Evolutionary conservation across 2,329 filamentous ascomycete genomes (phyloP), one percentile per base, ranked within the genome.

Genomic region (Penicillium sp.): DNA sequence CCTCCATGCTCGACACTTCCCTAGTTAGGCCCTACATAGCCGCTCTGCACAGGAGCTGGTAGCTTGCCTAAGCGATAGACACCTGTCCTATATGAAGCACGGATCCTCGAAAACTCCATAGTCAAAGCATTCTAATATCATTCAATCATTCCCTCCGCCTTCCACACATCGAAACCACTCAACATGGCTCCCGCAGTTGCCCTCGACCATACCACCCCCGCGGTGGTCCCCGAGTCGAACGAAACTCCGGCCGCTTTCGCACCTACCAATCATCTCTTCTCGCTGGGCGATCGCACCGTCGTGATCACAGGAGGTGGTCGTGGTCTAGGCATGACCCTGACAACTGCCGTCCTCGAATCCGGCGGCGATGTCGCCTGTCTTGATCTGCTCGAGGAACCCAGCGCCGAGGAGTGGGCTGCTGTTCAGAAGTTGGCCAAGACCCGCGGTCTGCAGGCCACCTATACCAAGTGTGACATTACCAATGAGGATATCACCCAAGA

Each of bases 281-380:
- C 77, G 4, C 74, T 81, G 9, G 64, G 68, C 38, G 70, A 69
- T 38, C 70, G 69, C 54, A 71, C 68, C 10, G 60, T 66, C 40
- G 64, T 65, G 8, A 78, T 82, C 38, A 81, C 80, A 1, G 79
- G 79, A 6, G 79, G 75, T 38, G 78, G 73, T 8, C 74, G 78
- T 14, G 79, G 79, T 13, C 68, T 82, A 1, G 79, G 79, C 13
- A 75, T 81, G 36, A 75, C 74, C 16, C 70, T 81, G 13, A 75
- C 79, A 4, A 68, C 69, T 25, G 79, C 77, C 2, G 69, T 81
- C 3, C 61, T 78, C 41, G 79, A 81, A 57, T 75, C 77, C 13
- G 76, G 78, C 14, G 79, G 75, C 28, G 71, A 77, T 58, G 78
- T 76, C 40, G 76, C 74, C 6, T 79, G 76, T 54, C 63, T 81